Evolutionary conservation across 2,329 filamentous ascomycete genomes (phyloP).

Genomic region (Neopestalotiopsis clavispora): DNA sequence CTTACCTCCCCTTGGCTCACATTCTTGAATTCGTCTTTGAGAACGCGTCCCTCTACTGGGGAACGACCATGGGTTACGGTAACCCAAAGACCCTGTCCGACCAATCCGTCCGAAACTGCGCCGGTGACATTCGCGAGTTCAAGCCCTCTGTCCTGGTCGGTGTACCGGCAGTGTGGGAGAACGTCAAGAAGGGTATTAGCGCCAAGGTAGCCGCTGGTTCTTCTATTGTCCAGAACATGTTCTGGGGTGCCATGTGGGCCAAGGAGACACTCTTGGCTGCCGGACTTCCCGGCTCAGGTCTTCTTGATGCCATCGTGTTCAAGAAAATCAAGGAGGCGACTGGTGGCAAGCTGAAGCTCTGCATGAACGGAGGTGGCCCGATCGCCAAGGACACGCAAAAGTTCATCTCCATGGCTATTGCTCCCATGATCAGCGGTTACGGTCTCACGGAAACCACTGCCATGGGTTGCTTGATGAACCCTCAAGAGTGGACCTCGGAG

Average conservation of each 20-base stretch:
- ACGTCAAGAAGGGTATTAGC: slow-evolving; percentile 88
- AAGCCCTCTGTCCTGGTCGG: slow-evolving; percentile 83
- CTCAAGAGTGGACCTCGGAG: slow-evolving; percentile 76
- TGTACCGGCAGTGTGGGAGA: slow-evolving; percentile 89
- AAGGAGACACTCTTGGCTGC: slow-evolving; percentile 55
- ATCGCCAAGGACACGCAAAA: slow-evolving; percentile 83
- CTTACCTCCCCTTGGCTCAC: slow-evolving; percentile 85
- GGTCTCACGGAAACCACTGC: slow-evolving; percentile 85
- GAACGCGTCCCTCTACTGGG: slow-evolving; percentile 83
- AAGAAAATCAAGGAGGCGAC: slow-evolving; percentile 92
- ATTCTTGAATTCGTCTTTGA: slow-evolving; percentile 93
- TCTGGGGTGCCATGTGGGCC: slow-evolving; percentile 64
- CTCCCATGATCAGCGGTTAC: slow-evolving; percentile 88
- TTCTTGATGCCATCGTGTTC: slow-evolving; percentile 83
- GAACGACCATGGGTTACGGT: slow-evolving; percentile 86
- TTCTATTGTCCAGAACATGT: slow-evolving; percentile 73
- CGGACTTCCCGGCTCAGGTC: slow-evolving; percentile 67
- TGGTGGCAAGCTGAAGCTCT: slow-evolving; percentile 78
- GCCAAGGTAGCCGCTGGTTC: slow-evolving; percentile 74
- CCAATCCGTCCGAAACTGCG: slow-evolving; percentile 80
- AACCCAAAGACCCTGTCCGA: slow-evolving; percentile 87
- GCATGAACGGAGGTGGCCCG: slow-evolving; percentile 86
- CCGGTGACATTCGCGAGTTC: slow-evolving; percentile 86
- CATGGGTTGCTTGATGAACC: slow-evolving; percentile 77
- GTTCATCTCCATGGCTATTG: slow-evolving; percentile 88